Base-by-base conservation (phyloP, 495 filamentous ascomycete genomes). In the Hypoxylon crocopeplum region DNA sequence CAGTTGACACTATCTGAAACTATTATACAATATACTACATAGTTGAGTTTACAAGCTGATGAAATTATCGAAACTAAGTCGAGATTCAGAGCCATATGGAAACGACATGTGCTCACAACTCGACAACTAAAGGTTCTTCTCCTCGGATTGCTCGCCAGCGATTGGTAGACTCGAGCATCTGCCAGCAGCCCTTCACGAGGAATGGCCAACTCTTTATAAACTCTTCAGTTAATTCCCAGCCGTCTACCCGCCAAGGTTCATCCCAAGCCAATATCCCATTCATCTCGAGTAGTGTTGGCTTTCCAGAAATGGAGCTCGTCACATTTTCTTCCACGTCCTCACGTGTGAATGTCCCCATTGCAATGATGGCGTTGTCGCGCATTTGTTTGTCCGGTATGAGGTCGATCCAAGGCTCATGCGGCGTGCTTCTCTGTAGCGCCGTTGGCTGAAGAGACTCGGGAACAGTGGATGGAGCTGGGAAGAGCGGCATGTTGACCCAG, bases 321-420 rank as follows among this genome's bases (percentile, higher is more conserved):
- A 55, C 37, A 59, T 83, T 82, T 5, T 59, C 27, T 32, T 77
- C 80, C 6, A 84, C 67, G 17, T 79, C 71, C 6, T 75, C 72
- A 12, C 80, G 73, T 13, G 81, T 76, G 56, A 78, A 77, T 1
- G 40, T 30, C 30, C 75, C 73, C 0, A 69, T 69, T 1, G 74
- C 67, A 17, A 60, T 46, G 30, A 84, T 78, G 16, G 82, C 61
- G 33, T 82, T 82, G 40, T 84, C 78, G 1, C 83, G 75, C 58
- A 85, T 69, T 15, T 63, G 68, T 13, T 76, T 74, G 24, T 76
- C 69, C 2, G 82, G 83, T 41, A 84, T 78, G 39, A 84, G 73
- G 51, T 84, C 81, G 13, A 86, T 61, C 75, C 81, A 86, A 0
- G 78, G 76, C 40, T 80, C 77, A 44, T 86, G 82, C 1, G 68